Conservation (phyloP, 352 stramenopile species). For the Discostella stelligera region DNA sequence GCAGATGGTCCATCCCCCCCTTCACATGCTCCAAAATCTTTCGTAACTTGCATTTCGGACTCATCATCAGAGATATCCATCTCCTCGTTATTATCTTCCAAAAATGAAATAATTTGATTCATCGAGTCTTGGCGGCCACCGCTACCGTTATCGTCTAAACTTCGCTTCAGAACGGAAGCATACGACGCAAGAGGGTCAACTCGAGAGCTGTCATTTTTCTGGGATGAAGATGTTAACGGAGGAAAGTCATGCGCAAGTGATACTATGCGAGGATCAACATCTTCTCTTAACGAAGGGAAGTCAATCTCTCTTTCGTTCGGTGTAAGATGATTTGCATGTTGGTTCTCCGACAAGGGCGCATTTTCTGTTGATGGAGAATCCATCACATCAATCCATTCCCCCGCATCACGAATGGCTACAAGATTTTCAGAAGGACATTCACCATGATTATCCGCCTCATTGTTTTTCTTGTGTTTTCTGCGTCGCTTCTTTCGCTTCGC, state of each 20-base stretch:
- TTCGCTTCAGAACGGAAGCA: conserved; percentile 15
- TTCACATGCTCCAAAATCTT: background rate
- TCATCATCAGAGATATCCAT: conserved; percentile 56
- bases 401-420: conserved; percentile 3
- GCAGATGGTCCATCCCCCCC: background rate
- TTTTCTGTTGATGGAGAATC: conserved; percentile 8
- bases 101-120: conserved; percentile 6
- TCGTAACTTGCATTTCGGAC: background rate
- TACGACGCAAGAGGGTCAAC: conserved; percentile 18
- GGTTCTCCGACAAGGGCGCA: background rate
- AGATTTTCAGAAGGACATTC: background rate
- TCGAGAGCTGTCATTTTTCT: background rate
- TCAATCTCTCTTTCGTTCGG: background rate
- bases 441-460: background rate
- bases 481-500: conserved; percentile 5
- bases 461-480: conserved; percentile 10
- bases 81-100: conserved; percentile 12
- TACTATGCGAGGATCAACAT: conserved; percentile 2
- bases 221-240: background rate
- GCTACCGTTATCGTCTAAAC: conserved; percentile 18
- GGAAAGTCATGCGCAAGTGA: conserved; percentile 22
- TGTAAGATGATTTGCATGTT: conserved; percentile 7
- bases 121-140: background rate
- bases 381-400: conserved; percentile 32
- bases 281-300: conserved; percentile 6